These are phyloP conservation scores for Penicillium pancosmium DNA, from an alignment of 495 filamentous ascomycete genomes.

Conservation along the genomic window DNA sequence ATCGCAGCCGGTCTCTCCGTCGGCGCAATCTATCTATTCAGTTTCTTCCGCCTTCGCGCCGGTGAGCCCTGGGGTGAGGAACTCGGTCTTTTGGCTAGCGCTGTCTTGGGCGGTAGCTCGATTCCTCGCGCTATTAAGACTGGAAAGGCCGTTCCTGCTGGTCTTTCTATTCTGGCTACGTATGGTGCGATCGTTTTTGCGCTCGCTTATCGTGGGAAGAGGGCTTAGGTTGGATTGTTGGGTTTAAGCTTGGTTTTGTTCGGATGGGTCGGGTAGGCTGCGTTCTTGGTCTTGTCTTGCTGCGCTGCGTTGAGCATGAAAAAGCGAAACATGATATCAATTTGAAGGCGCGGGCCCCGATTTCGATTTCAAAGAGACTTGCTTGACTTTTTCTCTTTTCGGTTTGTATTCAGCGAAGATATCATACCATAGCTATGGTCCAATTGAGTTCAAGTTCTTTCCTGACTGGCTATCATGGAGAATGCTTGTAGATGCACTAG, in stretches of 20 bases:
- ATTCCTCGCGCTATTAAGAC: slow-evolving; percentile 82
- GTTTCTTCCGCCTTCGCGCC: slow-evolving; percentile 39
- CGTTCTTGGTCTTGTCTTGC: not conserved
- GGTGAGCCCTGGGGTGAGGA: slow-evolving; percentile 73
- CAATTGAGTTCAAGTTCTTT: too few species aligned
- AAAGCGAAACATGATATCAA: too few species aligned
- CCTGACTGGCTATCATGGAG: too few species aligned
- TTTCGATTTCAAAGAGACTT: too few species aligned
- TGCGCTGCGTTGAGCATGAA: not conserved
- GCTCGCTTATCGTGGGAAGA: slow-evolving; percentile 43
- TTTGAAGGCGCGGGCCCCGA: too few species aligned
- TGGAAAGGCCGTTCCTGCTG: slow-evolving; percentile 74
- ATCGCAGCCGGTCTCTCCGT: slow-evolving; percentile 81
- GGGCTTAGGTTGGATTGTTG: slow-evolving; percentile 14
- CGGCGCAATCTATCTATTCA: slow-evolving; percentile 62
- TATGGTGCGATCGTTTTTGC: slow-evolving; percentile 73
- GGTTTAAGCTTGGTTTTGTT: slow-evolving; percentile 1
- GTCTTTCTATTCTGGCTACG: slow-evolving; percentile 65
- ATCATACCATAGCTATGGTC: too few species aligned
- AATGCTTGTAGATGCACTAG: too few species aligned
- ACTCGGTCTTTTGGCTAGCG: slow-evolving; percentile 74
- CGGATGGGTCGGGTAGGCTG: not conserved
- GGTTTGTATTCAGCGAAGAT: too few species aligned
- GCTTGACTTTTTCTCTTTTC: too few species aligned
- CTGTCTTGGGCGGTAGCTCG: slow-evolving; percentile 77